Evolutionary conservation across 2,329 filamentous ascomycete species (phyloP).

Genomic region (Talaromyces piceae): DNA sequence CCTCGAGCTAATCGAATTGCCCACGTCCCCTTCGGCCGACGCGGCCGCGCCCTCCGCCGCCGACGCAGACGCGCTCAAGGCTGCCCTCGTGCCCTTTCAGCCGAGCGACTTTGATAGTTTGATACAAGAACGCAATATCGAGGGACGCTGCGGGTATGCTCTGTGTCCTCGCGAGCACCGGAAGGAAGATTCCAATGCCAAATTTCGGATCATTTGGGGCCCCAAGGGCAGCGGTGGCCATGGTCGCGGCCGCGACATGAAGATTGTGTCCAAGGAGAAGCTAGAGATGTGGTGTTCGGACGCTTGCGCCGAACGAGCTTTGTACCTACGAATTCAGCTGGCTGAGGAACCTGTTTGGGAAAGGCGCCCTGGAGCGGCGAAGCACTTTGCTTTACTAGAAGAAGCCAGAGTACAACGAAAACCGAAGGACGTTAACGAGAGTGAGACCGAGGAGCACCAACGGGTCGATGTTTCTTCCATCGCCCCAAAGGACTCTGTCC

Average conservation of each 20-base stretch:
- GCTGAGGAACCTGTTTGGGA: constrained; percentile 81
- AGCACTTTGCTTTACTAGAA: constrained; percentile 56
- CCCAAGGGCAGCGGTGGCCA: constrained; percentile 41
- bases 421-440: constrained; percentile 15
- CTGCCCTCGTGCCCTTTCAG: constrained; percentile 65
- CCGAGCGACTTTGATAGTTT: constrained; percentile 84
- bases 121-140: constrained; percentile 80
- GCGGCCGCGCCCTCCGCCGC: constrained; percentile 47
- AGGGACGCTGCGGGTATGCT: constrained; percentile 72
- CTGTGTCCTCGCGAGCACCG: constrained; percentile 64
- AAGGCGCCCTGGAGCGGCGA: constrained; percentile 50
- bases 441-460: constrained; percentile 11
- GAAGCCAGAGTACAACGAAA: constrained; percentile 42
- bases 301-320: constrained; percentile 66
- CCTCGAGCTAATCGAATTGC: constrained; percentile 61
- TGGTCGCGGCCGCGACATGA: constrained; percentile 46
- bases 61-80: constrained; percentile 60
- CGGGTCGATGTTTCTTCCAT: constrained; percentile 5
- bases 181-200: constrained; percentile 49
- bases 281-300: constrained; percentile 83
- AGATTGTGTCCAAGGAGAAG: constrained; percentile 63
- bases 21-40: constrained; percentile 45
- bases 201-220: constrained; percentile 60
- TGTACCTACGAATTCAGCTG: constrained; percentile 85
- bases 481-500: constrained; percentile 10